phyloP scores from a whole-genome alignment of 1,139 yeast species.

The Arxiozyma bovina region DNA sequence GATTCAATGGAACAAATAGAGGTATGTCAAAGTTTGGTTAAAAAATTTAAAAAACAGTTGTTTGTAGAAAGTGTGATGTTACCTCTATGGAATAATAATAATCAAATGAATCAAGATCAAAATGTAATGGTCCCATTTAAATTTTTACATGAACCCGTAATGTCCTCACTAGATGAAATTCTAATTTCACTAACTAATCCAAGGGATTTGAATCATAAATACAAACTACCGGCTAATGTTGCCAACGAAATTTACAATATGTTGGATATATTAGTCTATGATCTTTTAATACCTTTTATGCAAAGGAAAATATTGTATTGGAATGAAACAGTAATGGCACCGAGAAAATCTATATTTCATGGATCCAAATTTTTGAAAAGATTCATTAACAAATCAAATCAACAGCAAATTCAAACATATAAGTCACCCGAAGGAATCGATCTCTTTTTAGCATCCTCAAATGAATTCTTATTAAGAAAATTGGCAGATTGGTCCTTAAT shows the following conservation, averaged over 20 bases:
- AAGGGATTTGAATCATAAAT: background rate
- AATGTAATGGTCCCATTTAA: conserved; percentile 6
- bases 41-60: conserved; percentile 33
- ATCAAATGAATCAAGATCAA: conserved; percentile 12
- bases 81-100: conserved; percentile 26
- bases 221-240: conserved; percentile 16
- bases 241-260: conserved; percentile 23
- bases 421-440: conserved; percentile 16
- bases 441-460: conserved; percentile 35
- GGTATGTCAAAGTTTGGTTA: conserved; percentile 26
- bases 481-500: conserved; percentile 90
- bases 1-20: conserved; percentile 23
- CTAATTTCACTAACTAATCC: conserved; percentile 63
- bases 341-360: conserved; percentile 44
- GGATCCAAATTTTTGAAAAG: conserved; percentile 27
- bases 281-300: conserved; percentile 30
- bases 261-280: conserved; percentile 19
- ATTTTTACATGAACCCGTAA: conserved; percentile 33
- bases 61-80: conserved; percentile 31
- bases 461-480: conserved; percentile 70
- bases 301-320: conserved; percentile 56
- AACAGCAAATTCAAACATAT: conserved; percentile 37
- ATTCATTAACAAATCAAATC: conserved; percentile 31
- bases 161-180: conserved; percentile 50
- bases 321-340: conserved; percentile 74